Base-by-base conservation (phyloP, 495 filamentous ascomycete species). In the Aspergillus carlsbadensis region DNA sequence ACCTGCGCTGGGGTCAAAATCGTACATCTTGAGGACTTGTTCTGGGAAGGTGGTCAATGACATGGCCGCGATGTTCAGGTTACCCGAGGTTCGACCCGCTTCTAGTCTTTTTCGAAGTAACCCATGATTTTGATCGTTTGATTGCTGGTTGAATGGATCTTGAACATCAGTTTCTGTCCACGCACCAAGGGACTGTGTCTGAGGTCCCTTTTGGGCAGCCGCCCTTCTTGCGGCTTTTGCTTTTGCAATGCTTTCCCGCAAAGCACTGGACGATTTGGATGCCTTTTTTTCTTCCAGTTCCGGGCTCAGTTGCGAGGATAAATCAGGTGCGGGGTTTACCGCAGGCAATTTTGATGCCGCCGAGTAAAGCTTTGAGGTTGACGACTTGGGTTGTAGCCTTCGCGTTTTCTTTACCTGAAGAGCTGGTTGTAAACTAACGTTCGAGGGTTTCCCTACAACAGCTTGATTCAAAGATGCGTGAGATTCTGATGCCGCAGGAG, bases 1-100 rank as follows among this genome's bases (percentile, higher is more conserved):
- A 36, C 79, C 66, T 2, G 76, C 75, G 35, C 87, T 81, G 6
- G 89, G 75, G 55, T 87, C 86, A 35, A 80, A 79, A 42, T 84
- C 80, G 65, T 97, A 98, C 94, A 99, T 98, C 17, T 84, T 84
- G 74, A 96, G 71, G 2, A 98, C 90, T 61, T 93, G 91, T 0
- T 79, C 70, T 2, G 94, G 95, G 10, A 99, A 87, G 54, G 89
- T 80, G 52, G 79, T 86, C 40, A 99, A 70, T 10, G 85, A 84
- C 81, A 98, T 81, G 1, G 88, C 91, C 6, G 92, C 85, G 63
- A 99, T 92, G 58, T 98, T 97, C 50, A 99, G 80, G 33, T 86
- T 81, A 15, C 94, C 94, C 40, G 91, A 91, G 0, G 79, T 83
- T 45, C 92, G 81, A 10, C 91, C 95, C 13, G 83, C 72, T 52